Conservation (phyloP, 2,329 filamentous ascomycete genomes). For the Aurifilum marmelostoma region DNA sequence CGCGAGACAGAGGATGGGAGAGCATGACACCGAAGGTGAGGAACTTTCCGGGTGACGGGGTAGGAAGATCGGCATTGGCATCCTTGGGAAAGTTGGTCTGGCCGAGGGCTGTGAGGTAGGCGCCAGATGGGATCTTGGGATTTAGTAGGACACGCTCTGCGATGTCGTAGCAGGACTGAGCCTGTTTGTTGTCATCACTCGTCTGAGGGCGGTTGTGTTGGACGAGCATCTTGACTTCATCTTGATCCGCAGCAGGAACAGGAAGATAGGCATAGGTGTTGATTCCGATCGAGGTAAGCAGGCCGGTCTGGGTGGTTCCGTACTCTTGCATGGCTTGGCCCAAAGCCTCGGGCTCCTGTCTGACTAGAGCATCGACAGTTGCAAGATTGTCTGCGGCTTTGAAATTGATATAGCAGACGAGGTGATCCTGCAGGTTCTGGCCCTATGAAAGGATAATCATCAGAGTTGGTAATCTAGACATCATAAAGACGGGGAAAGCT, state of each 20-base stretch:
- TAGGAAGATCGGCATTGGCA: constrained; percentile 30
- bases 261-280: constrained; percentile 20
- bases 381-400: constrained; percentile 3
- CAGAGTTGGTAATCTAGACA: background rate
- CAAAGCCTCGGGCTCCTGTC: constrained; percentile 26
- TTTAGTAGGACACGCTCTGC: constrained; percentile 11
- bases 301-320: constrained; percentile 34
- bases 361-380: constrained; percentile 13
- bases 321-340: constrained; percentile 32
- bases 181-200: background rate
- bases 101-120: constrained; percentile 30
- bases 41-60: constrained; percentile 46
- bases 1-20: constrained; percentile 60
- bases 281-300: constrained; percentile 35
- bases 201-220: constrained; percentile 1
- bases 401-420: constrained; percentile 15
- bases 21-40: constrained; percentile 57
- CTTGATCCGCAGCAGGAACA: background rate
- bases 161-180: constrained; percentile 6
- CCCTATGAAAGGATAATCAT: constrained; percentile 13
- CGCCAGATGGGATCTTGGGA: constrained; percentile 12
- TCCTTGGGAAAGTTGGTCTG: constrained; percentile 33
- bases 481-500: background rate
- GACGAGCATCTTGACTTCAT: constrained; percentile 8
- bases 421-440: constrained; percentile 36